Evolutionary conservation across 345 rosid species (phyloP).

Genomic region (Balakata baccata): DNA sequence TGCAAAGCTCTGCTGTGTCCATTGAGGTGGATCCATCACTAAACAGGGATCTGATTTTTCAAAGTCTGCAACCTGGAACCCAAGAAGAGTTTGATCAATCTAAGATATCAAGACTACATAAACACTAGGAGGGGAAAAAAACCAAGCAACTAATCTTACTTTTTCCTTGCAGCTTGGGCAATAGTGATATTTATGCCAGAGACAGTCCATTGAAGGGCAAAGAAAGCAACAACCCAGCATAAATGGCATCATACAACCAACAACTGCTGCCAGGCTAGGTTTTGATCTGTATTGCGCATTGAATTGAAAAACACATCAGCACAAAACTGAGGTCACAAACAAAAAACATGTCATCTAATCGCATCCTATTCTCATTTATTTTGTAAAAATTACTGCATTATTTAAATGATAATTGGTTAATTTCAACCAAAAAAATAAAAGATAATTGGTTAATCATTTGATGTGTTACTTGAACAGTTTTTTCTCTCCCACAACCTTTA

Average conservation of each 20-base stretch:
- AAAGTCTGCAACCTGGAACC: conserved; percentile 70
- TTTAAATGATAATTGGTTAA: too few relatives aligned
- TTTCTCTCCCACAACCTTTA: too few relatives aligned
- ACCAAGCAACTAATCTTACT: conserved; percentile 26
- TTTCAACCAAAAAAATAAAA: too few relatives aligned
- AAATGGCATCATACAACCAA: conserved; percentile 94
- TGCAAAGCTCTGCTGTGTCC: conserved; percentile 75
- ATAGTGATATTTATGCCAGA: conserved; percentile 93
- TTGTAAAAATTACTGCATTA: too few relatives aligned
- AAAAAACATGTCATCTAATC: too few relatives aligned
- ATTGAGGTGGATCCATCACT: conserved; percentile 80
- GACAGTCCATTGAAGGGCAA: conserved; percentile 93
- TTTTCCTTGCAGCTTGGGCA: conserved; percentile 77
- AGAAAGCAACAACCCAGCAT: conserved; percentile 91
- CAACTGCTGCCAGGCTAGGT: conserved; percentile 81
- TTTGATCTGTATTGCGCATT: conserved; percentile 57
- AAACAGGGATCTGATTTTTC: conserved; percentile 80
- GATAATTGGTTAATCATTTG: too few relatives aligned
- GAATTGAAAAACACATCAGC: not conserved
- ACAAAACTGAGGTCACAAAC: too few relatives aligned
- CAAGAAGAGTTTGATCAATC: conserved; percentile 12
- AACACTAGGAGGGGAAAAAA: not conserved
- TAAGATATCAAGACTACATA: not conserved
- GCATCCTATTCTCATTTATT: too few relatives aligned
- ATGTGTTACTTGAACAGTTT: too few relatives aligned